Evolutionary conservation across 441 rosid species (phyloP).

Genomic region (Arabidopsis lyrata): DNA sequence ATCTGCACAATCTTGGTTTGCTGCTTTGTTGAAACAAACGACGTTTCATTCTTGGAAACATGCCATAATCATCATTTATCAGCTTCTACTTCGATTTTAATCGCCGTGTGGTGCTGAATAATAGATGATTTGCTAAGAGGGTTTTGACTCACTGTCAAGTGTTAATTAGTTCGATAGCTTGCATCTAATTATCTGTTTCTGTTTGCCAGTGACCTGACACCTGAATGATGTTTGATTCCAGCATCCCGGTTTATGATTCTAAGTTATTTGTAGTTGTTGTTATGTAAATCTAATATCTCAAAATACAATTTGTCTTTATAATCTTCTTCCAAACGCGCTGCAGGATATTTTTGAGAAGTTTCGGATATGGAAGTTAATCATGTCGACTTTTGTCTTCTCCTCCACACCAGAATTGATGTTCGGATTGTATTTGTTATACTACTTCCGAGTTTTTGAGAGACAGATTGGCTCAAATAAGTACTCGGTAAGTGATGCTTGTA

Average conservation of each 20-base stretch:
- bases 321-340: conserved; percentile 28
- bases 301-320: neutral
- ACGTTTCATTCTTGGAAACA: neutral
- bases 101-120: conserved; percentile 3
- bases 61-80: conserved; percentile 2
- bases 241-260: neutral
- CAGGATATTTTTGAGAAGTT: conserved; percentile 76
- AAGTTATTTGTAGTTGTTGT: conserved; percentile 6
- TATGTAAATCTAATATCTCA: neutral
- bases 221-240: conserved; percentile 14
- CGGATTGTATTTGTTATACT: conserved; percentile 84
- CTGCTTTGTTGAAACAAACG: neutral
- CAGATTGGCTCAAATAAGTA: conserved; percentile 94
- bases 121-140: conserved; percentile 7
- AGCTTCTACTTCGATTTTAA: neutral
- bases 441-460: conserved; percentile 96
- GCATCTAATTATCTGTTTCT: neutral
- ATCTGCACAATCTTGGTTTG: neutral
- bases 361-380: conserved; percentile 70
- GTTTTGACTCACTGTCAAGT: conserved; percentile 11
- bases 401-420: conserved; percentile 89
- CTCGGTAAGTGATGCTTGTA: conserved; percentile 59
- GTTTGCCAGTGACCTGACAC: conserved; percentile 1
- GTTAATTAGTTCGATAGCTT: conserved; percentile 6
- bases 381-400: conserved; percentile 73